Base-by-base conservation (phyloP, 257 asterid genomes). In the Rehmannia glutinosa region DNA sequence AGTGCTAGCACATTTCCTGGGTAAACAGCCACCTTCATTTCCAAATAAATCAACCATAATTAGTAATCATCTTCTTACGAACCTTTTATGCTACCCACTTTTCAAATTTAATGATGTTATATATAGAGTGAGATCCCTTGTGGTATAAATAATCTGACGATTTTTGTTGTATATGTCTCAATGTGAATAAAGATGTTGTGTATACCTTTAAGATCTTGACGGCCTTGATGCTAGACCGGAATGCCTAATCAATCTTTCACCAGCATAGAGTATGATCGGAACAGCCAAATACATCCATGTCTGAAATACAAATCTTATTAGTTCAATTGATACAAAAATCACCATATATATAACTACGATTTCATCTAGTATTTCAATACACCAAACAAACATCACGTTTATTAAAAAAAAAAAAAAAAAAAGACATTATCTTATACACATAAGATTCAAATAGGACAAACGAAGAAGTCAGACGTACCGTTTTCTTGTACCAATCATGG, bases 231-330 rank as follows among this genome's bases (percentile, higher is more conserved):
- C 61, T 53, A 0, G 61, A 53, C 38, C 61, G 8, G 39, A 53
- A 53, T 9, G 38, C 41, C 61, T 53, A 7, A 53, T 28, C 61
- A 53, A 53, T 25, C 61, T 53, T 24, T 53, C 61, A 0, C 61
- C 61, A 8, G 38, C 38, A 13, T 53, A 53, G 19, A 53, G 39
- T 7, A 9, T 19, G 10, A 53, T 1, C 0, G 61, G 61, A 30
- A 25, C 61, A 5, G 21, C 27, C 61, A 53, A 27, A 53, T 53
- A 53, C 61, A 53, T 53, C 61, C 61, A 53, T 53, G 61, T 53
- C 61, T 53, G 38, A 32, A 32, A 8, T 32, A 32, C 7, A 32
- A 32, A 32, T 32, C 7, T 5, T 32, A 32, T 8, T 32, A 32
- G 38, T 3, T 3, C 38, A 8, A 32, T 32, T 32, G 38, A 32